Percentiles rank a stretch among this genome's conserved stretches.
Evolutionary conservation across 73 alveolate genomes (phyloP).

Genomic region (Paramecium primaurelia): DNA sequence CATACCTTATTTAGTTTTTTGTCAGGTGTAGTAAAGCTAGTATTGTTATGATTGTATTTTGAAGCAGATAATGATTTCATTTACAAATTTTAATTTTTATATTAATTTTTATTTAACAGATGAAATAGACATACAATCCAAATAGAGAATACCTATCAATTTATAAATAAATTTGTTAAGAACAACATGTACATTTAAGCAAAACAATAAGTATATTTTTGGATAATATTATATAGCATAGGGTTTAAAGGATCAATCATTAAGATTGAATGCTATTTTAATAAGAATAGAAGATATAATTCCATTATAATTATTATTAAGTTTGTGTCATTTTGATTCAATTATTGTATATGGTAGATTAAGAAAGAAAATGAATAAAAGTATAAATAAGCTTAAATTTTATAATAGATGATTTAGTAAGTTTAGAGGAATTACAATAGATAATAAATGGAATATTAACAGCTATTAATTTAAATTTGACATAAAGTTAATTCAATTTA

Average conservation of each 20-base stretch:
- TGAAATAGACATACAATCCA: neutral
- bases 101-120: conserved; percentile 15
- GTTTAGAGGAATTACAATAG: conserved; percentile 1
- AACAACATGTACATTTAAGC: neutral
- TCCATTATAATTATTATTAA: neutral
- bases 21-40: neutral
- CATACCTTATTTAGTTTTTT: neutral
- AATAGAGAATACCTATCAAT: conserved; percentile 14
- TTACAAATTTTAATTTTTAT: neutral
- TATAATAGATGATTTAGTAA: neutral
- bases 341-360: neutral
- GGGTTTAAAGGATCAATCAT: neutral
- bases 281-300: conserved; percentile 17
- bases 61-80: conserved; percentile 6
- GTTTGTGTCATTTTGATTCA: neutral
- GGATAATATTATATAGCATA: neutral
- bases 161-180: conserved; percentile 27
- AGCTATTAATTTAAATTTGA: neutral
- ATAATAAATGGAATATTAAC: conserved; percentile 20
- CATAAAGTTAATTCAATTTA: conserved; percentile 5
- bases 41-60: neutral
- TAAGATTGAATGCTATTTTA: neutral
- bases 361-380: conserved; percentile 38
- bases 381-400: neutral
- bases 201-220: conserved; percentile 1